Percentiles rank a stretch among this genome's conserved stretches.
Evolutionary conservation across 140 eudicot species (phyloP).

Genomic region (Anethum foeniculum): DNA sequence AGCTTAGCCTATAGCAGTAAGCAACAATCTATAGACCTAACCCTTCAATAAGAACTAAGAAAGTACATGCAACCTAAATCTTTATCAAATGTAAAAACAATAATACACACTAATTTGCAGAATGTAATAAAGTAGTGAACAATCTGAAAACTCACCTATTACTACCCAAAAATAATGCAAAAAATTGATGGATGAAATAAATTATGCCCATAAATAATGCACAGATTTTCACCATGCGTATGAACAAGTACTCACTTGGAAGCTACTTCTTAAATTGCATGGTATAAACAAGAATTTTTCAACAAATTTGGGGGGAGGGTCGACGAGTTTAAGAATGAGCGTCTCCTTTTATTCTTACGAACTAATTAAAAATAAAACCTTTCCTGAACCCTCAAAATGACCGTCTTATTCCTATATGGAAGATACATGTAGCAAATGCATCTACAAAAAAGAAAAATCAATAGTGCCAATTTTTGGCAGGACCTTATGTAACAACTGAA

Average conservation of each 20-base stretch:
- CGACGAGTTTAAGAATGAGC: neutral
- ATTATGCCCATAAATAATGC: neutral
- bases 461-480: conserved; percentile 2
- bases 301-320: neutral
- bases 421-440: neutral
- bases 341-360: neutral
- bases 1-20: too few species aligned
- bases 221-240: neutral
- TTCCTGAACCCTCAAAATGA: conserved; percentile 3
- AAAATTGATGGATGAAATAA: neutral
- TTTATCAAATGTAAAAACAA: neutral
- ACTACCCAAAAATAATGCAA: neutral
- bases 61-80: neutral
- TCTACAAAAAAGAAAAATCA: neutral
- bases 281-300: neutral
- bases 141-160: neutral
- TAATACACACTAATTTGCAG: neutral
- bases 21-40: too few species aligned
- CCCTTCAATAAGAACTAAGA: too few species aligned
- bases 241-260: neutral
- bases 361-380: neutral
- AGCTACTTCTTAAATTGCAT: neutral
- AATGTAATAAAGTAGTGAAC: neutral
- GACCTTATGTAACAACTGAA: neutral
- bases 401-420: conserved; percentile 5